A percentile compares a stretch with the other conserved stretches of the same genome.
phyloP scores from a whole-genome alignment of 345 rosid species.

The Toxicodendron radicans region DNA sequence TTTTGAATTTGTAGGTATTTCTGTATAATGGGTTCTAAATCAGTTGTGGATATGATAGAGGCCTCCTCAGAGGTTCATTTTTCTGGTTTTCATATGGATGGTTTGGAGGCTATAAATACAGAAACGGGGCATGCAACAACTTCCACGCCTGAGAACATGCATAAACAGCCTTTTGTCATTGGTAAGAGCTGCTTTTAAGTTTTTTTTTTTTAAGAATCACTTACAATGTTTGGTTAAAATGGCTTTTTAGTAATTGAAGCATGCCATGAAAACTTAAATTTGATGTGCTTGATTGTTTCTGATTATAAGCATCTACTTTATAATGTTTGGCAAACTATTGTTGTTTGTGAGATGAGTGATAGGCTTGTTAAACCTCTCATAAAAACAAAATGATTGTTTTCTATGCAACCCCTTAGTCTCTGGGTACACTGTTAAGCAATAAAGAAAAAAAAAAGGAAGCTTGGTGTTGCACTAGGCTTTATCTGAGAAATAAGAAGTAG shows the following conservation, averaged over 20 bases:
- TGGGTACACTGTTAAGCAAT: no score
- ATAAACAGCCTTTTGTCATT: constrained; percentile 87
- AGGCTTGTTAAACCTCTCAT: not conserved
- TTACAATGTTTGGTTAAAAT: not conserved
- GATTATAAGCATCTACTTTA: not conserved
- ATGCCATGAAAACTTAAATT: not conserved
- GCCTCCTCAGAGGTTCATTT: constrained; percentile 82
- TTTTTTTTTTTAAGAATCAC: not conserved
- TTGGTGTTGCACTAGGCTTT: not conserved
- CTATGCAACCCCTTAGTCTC: no score
- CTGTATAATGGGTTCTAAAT: constrained; percentile 47
- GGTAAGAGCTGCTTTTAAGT: constrained; percentile 43
- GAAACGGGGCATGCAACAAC: constrained; percentile 47
- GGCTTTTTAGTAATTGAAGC: not conserved
- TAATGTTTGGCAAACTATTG: not conserved
- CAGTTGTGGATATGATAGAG: constrained; percentile 87
- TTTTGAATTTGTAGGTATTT: constrained; percentile 25
- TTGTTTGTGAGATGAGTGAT: not conserved
- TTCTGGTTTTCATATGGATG: constrained; percentile 88
- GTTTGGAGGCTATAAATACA: constrained; percentile 36
- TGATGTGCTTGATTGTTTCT: not conserved
- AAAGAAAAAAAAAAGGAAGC: not conserved
- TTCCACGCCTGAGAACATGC: constrained; percentile 50
- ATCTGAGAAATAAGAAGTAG: not conserved
- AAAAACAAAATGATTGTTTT: no score